Evolutionary conservation across 108 stramenopile species (phyloP), one percentile per base, ranked within the genome.

Genomic region (Cylindrotheca closterium): DNA sequence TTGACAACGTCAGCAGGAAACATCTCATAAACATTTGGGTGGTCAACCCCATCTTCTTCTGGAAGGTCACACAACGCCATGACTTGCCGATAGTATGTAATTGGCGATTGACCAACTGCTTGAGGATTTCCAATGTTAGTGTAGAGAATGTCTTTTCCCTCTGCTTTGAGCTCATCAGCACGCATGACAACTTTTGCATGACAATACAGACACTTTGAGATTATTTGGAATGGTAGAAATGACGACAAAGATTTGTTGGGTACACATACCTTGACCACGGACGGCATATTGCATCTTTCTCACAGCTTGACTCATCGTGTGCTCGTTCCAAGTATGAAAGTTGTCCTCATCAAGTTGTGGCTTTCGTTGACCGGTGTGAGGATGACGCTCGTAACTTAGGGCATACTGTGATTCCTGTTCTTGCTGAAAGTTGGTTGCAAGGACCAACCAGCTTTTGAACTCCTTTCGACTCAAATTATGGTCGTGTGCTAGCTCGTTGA

Each of bases 121-220:
- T 97, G 98, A 24, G 98, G 98, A 70, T 98, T 98, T 32, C 98
- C 98, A 57, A 97, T 95, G 61, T 99, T 97, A 59, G 94, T 97
- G 65, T 87, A 91, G 33, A 96, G 67, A 68, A 96, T 93, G 21
- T 66, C 48, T 31, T 61, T 55, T 26, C 55, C 71, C 48, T 62
- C n/a, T 7, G 47, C 26, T 12, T 49, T 7, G 2, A 62, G 26
- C 58, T 78, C 67, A 47, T 91, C 90, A 24, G 90, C 90, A 19
- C 63, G 70, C 59, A 86, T 82, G 3, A 84, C 87, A 22, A 91
- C 49, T 33, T n/a, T n/a, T n/a, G n/a, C n/a, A n/a, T n/a, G n/a
- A n/a, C n/a, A n/a, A n/a, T 45, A 19, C 21, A 8, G 23, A 8
- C n/a, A n/a, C n/a, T n/a, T n/a, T n/a, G n/a, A n/a, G n/a, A n/a